Evolutionary conservation across 192 early-diverging fungal species (phyloP).

Genomic region (Entrophospora sp.): DNA sequence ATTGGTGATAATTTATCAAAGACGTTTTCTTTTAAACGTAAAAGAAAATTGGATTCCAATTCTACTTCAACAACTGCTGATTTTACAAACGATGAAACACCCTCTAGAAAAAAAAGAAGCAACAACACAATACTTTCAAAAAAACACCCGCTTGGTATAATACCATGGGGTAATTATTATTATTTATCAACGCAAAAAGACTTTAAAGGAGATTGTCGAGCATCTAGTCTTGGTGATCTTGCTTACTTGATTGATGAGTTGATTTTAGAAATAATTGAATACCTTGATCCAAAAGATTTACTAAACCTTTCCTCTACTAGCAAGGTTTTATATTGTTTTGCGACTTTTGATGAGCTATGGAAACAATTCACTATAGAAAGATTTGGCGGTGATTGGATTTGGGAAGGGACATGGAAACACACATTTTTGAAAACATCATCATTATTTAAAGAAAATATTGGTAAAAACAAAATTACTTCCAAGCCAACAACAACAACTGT

Average conservation of each 20-base stretch:
- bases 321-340: constrained; percentile 42
- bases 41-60: too few relatives aligned
- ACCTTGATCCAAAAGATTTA: constrained; percentile 25
- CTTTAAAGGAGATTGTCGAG: constrained; percentile 27
- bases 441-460: too few relatives aligned
- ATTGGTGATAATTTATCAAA: too few relatives aligned
- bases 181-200: constrained; percentile 32
- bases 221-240: constrained; percentile 39
- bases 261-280: constrained; percentile 40
- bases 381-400: constrained; percentile 45
- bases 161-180: constrained; percentile 53
- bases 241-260: constrained; percentile 40
- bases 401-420: constrained; percentile 45
- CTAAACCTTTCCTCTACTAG: constrained; percentile 36
- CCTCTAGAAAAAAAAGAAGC: too few relatives aligned
- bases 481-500: neutral
- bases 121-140: too few relatives aligned
- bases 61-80: too few relatives aligned
- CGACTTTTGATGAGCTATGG: constrained; percentile 56
- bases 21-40: too few relatives aligned
- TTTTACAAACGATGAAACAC: too few relatives aligned
- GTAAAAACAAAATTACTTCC: neutral
- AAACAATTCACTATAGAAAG: constrained; percentile 34
- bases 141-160: constrained; percentile 46
- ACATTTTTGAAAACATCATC: constrained; percentile 37